Evolutionary conservation across 495 filamentous ascomycete genomes (phyloP), one percentile per base, ranked within the genome.

Genomic region (Parachaetomium inaequale): DNA sequence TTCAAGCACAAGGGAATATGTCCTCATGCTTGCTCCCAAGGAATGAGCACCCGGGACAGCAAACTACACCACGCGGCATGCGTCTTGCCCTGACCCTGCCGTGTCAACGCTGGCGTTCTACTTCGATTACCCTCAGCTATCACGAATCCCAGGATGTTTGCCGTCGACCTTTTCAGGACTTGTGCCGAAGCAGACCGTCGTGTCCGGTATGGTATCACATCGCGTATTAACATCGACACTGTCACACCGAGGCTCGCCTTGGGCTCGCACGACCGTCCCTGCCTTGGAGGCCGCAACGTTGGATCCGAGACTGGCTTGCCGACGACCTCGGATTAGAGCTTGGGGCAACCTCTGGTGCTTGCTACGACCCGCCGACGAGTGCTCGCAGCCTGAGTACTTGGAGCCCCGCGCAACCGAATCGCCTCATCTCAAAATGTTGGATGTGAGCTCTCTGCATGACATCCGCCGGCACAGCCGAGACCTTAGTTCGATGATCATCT

Each of bases 1-100:
- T 19, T 77, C 87, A 55, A 96, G 92, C 73, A 87, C 88, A 52
- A 85, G 92, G 64, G 91, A 96, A 72, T 96, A 94, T 68, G 88
- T 94, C 23, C 70, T 93, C 59, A 89, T 94, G 88, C 79, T 93
- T 47, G 77, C 81, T 10, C 78, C 79, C 14, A 78, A 72, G 52
- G 71, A 74, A 42, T 82, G 65, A 74, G 55, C 21, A 19, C 21
- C 10, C 7, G 29, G 15, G 21, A 21, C 4, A 11, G 14, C 11
- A 28, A 15, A 8, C 8, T n/a, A 49, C 25, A 49, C 25, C 25
- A 49, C 10, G 25, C 23, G 51, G 36, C 25, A 23, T 25, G 0
- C 0, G 1, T 4, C 23, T 21, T 28, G 25, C 14, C 29, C 29
- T 19, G 17, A 29, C 7, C 28, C n/a, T 52, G 49, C 28, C 15